Evolutionary conservation across 176 grass and related monocot species (phyloP), one percentile per base, ranked within the genome.

Genomic region (Echinochloa phyllopogon): DNA sequence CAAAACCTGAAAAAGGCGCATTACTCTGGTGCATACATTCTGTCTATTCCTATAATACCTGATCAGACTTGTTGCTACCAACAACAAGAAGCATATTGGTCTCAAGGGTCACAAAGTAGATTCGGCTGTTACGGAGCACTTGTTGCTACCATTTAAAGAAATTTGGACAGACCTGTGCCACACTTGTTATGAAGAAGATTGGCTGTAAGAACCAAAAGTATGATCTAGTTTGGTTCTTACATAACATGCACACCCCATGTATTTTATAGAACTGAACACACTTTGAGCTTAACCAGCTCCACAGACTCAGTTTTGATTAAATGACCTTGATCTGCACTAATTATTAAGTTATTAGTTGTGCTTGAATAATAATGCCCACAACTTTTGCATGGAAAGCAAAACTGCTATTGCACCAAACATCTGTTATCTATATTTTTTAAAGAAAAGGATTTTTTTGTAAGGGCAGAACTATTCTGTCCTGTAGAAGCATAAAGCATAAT

Each of bases 401-500:
- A 65, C 77, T 80, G 17, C 55, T 52, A 10, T 51, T 15, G 9
- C 42, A 64, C 29, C 42, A 38, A 24, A 55, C 10, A 51, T 53
- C 10, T 74, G 68, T 4, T 39, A 5, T 72, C n/a, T 63, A 4
- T 68, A 6, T 68, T 75, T 38, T 67, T 23, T 38, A 11, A 11
- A 56, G 60, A 45, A 50, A 40, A 24, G 12, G 16, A 14, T 41
- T 55, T 15, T 15, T 79, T 70, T 18, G 3, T 79, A 8, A 62
- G 38, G 44, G 21, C 10, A 70, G 69, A 71, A 8, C 18, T 48
- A 69, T 58, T 67, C 25, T 70, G 21, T 74, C 16, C 41, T 75
- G 58, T 39, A 87, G 78, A 67, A 42, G 12, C 25, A 76, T 75
- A 80, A 58, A 23, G 61, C 36, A 51, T 48, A 6, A 20, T 44